Evolutionary conservation across 2,329 filamentous ascomycete species (phyloP), one percentile per base, ranked within the genome.

Genomic region (Penicillium sp.): DNA sequence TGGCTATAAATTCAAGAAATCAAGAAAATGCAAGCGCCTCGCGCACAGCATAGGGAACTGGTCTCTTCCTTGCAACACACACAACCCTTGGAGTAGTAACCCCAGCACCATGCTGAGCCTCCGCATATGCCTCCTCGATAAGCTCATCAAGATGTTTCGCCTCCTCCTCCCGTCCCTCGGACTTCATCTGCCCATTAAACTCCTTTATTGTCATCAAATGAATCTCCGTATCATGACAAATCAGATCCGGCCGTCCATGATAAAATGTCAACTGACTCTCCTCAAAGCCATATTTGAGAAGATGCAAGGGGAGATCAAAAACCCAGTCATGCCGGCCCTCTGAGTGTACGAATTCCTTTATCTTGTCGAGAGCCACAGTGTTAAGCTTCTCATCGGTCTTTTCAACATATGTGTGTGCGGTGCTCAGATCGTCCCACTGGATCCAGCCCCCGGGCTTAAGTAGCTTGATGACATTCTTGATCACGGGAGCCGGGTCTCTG

Each of bases 381-480:
- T 34, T 21, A 4, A 49, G 26, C 36, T 41, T 51, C 3, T 32
- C 17, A 24, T 60, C 45, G 4, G 37, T 32, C 40, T 54, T 59
- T 45, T 54, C 49, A 17, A 61, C 36, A 23, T 51, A 36, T 32
- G 51, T 63, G 39, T 57, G 37, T 64, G 52, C 50, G 23, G 46
- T 58, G 33, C 67, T 52, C 27, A 68, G 49, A 17, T 66, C 65
- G 34, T 68, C 65, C 66, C 66, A 68, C 49, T 68, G 65, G 8
- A 68, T 53, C 43, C 60, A 65, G 1, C 66, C 66, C 8, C 64
- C 65, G 0, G 62, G 65, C 29, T 63, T 63, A 36, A 69, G 53
- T 46, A 68, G 51, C n/a, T 51, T 47, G 7, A 54, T 43, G 8
- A 67, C 49, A 27, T 62, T 58, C 13, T 49, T 47, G 18, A 66